These are phyloP conservation scores for Claviceps quebecensis DNA, from an alignment of 2,329 filamentous ascomycete genomes.

Conservation along the genomic window DNA sequence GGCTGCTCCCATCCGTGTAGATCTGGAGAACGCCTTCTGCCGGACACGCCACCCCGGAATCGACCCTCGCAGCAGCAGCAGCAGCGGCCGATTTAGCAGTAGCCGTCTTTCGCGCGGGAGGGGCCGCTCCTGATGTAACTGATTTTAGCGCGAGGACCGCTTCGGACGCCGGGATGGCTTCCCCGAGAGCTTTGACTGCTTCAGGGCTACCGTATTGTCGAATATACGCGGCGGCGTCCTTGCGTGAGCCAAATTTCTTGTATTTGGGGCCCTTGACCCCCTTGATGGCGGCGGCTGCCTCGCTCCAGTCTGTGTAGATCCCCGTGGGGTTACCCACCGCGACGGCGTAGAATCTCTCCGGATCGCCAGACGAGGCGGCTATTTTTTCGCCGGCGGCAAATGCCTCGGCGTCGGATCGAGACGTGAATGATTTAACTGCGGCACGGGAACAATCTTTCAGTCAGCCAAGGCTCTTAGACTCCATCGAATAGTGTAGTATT, in stretches of 20 bases:
- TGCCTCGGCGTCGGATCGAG: conserved; percentile 59
- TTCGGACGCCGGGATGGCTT: conserved; percentile 10
- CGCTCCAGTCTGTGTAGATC: conserved; percentile 51
- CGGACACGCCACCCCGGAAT: conserved; percentile 1
- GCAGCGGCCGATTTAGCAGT: neutral
- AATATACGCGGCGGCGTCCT: conserved; percentile 70
- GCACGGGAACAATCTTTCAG: neutral
- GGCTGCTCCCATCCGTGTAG: conserved; percentile 50
- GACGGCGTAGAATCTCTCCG: conserved; percentile 44
- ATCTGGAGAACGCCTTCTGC: conserved; percentile 22
- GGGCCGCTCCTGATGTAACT: conserved; percentile 7
- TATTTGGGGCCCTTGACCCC: conserved; percentile 58
- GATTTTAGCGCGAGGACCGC: conserved; percentile 6
- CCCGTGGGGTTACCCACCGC: conserved; percentile 44
- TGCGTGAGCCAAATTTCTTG: conserved; percentile 52
- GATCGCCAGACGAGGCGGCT: conserved; percentile 24
- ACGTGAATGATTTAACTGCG: conserved; percentile 67
- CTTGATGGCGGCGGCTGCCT: conserved; percentile 58
- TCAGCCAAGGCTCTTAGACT: too few relatives aligned
- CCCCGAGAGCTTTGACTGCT: conserved; percentile 27
- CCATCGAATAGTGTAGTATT: too few relatives aligned
- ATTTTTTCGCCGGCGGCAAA: conserved; percentile 51
- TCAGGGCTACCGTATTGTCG: conserved; percentile 29
- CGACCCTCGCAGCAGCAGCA: neutral
- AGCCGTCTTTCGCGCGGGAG: conserved; percentile 14